Evolutionary conservation across 169 alveolate genomes (phyloP), one percentile per base, ranked within the genome.

Genomic region (Cyclospora cayetanensis): DNA sequence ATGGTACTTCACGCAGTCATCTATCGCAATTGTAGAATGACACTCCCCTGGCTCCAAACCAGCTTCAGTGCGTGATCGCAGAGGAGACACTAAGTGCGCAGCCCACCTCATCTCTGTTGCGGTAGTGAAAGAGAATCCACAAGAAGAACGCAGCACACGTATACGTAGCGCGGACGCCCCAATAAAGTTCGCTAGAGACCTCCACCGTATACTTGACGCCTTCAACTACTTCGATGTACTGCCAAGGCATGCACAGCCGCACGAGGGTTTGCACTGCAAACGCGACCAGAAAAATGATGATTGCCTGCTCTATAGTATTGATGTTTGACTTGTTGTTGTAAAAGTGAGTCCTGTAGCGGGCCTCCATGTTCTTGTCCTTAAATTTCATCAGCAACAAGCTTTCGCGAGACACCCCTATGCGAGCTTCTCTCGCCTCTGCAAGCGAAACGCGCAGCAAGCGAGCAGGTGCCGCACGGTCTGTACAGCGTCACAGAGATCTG

Each of bases 101-200:
- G 22, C 46, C 12, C 53, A 91, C 87, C 84, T 83, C 89, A 15
- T 66, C 84, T n/a, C 94, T 50, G 46, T 83, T 91, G n/a, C 94
- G 86, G 92, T 96, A 96, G 86, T 96, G 97, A 93, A 97, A 96
- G 39, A 95, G 83, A 20, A 97, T 84, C 98, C 98, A 97, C 50
- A 97, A 83, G 65, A 94, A 85, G 55, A 97, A 97, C 37, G 96
- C 96, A 29, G 95, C 94, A 65, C 94, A 82, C 2, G 96, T 96
- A 85, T 96, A 97, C 18, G 96, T 93, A 18, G 97, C 96, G 20
- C 98, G 70, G 4, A 96, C 98, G 1, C 97, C 96, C 98, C 98
- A 97, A 41, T 95, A 96, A 0, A 93, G 94, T 68, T 90, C 93
- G 91, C 95, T 15, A 35, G 84, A 85, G 4, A 85, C 84, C 27